These are phyloP conservation scores for Candida insectorum DNA, from an alignment of 805 yeast genomes.

Conservation along the genomic window DNA sequence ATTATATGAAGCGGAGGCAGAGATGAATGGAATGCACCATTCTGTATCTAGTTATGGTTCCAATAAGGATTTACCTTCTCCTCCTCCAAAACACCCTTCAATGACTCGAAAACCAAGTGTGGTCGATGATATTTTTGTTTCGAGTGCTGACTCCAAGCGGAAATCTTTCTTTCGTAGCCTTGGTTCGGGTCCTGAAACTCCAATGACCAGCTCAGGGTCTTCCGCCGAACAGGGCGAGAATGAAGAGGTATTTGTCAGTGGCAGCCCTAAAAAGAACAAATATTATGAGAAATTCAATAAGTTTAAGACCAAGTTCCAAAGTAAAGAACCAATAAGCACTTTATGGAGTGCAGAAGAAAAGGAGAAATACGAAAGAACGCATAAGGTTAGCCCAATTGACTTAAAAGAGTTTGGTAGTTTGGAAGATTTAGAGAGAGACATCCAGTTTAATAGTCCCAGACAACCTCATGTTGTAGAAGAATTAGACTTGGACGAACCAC, in stretches of 20 bases:
- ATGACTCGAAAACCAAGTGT: constrained; percentile 12
- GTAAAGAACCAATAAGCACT: constrained; percentile 31
- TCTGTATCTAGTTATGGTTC: constrained; percentile 1
- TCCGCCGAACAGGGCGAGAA: constrained; percentile 12
- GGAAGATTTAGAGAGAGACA: constrained; percentile 13
- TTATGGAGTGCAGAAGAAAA: constrained; percentile 10
- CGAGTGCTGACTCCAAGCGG: constrained; percentile 7
- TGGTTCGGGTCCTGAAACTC: constrained; percentile 3
- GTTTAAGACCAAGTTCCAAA: constrained; percentile 28
- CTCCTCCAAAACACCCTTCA: constrained; percentile 15
- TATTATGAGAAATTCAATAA: constrained; percentile 26
- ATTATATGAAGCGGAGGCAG: constrained; percentile 10
- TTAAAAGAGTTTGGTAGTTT: constrained; percentile 13
- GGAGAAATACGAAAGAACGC: constrained; percentile 5
- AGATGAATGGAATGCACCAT: background rate
- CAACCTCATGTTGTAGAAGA: constrained; percentile 2
- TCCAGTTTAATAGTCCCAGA: constrained; percentile 7
- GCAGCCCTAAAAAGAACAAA: constrained; percentile 15
- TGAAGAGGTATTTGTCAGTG: constrained; percentile 5
- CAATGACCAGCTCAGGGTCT: constrained; percentile 7
- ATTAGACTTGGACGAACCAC: constrained; percentile 5
- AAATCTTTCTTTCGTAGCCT: constrained; percentile 9
- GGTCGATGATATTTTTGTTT: constrained; percentile 24
- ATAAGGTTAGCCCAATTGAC: constrained; percentile 9
- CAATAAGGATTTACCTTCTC: constrained; percentile 6